Base-by-base conservation (phyloP, 495 filamentous ascomycete species). In the Choiromyces venosus region DNA sequence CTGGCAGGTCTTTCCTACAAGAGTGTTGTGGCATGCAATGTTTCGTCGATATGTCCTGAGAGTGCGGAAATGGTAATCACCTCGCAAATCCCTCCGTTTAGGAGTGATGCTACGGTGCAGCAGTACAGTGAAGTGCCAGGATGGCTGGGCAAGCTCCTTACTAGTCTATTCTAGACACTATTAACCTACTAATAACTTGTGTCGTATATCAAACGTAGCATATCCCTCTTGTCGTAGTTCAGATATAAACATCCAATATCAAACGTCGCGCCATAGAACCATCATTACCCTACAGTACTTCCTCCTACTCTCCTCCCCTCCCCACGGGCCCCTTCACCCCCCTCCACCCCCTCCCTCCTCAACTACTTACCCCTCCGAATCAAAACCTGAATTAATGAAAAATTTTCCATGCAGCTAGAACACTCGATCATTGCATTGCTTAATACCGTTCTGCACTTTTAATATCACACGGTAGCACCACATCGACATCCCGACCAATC, bases 21-120 rank as follows among this genome's bases (percentile, higher is more conserved):
- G 25, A 61, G 52, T 61, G 52, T 61, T 61, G 52, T 61, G 52
- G 52, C 52, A 61, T 61, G 52, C 52, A 14, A 61, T 33, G 52
- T 61, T 61, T 61, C 52, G 52, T 5, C 52, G 16, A 33, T 29
- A 61, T 18, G 52, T 33, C 25, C 0, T 33, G 10, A 29, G 52
- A 10, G 52, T 10, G 25, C 52, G 52, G 9, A 29, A 29, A 61
- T 61, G n/a, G 52, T 2, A 61, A 61, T 33, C 29, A 29, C 33
- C 25, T 61, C 5, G 52, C 16, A 29, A 61, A 61, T 25, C 52
- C 25, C n/a, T n/a, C 25, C 10, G 25, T 61, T 61, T 29, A 33
- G 52, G 52, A 61, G 33, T 16, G 52, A 33, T 61, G 25, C 25
- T 16, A 33, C 25, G 25, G 25, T 61, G 52, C 6, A 61, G 52